Conservation (phyloP, 2,329 filamentous ascomycete genomes). For the Shiraia sp. region DNA sequence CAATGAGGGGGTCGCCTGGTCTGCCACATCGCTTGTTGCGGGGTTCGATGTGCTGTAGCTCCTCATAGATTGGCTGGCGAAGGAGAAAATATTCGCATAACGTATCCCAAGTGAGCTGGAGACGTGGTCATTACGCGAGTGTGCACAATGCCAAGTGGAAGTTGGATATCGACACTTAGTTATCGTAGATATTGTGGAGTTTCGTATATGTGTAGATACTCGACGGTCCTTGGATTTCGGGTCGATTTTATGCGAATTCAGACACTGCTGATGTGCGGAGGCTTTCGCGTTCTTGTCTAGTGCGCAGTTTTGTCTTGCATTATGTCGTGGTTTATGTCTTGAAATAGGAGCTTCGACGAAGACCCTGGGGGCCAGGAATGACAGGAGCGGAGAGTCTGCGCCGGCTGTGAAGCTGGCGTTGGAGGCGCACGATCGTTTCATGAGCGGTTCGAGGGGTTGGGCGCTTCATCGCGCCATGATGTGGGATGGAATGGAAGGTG, state of each 20-base stretch:
- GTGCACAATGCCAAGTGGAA: not conserved
- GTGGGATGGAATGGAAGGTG: slow-evolving; percentile 12
- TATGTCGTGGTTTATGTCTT: slow-evolving; percentile 12
- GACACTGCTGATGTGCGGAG: not conserved
- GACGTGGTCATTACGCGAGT: not conserved
- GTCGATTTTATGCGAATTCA: not conserved
- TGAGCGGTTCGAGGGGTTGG: slow-evolving; percentile 20
- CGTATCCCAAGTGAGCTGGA: slow-evolving; percentile 10
- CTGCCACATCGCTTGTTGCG: not conserved
- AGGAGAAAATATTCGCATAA: slow-evolving; percentile 31
- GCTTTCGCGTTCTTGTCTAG: slow-evolving; percentile 18
- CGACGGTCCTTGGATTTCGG: not conserved
- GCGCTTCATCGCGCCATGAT: slow-evolving; percentile 39
- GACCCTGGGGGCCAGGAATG: slow-evolving; percentile 46
- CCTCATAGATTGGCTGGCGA: slow-evolving; percentile 14
- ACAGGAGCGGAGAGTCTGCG: slow-evolving; percentile 38
- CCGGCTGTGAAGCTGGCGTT: slow-evolving; percentile 38
- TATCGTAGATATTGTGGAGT: not conserved
- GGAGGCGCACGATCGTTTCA: slow-evolving; percentile 38
- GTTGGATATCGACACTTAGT: slow-evolving; percentile 6
- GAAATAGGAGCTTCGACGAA: slow-evolving; percentile 28
- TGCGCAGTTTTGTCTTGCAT: slow-evolving; percentile 8
- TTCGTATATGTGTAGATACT: slow-evolving; percentile 1
- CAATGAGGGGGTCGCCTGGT: no score
- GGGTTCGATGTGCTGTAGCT: slow-evolving; percentile 6